phyloP scores from a whole-genome alignment of 495 filamentous ascomycete species.

The Annulohypoxylon nitens region DNA sequence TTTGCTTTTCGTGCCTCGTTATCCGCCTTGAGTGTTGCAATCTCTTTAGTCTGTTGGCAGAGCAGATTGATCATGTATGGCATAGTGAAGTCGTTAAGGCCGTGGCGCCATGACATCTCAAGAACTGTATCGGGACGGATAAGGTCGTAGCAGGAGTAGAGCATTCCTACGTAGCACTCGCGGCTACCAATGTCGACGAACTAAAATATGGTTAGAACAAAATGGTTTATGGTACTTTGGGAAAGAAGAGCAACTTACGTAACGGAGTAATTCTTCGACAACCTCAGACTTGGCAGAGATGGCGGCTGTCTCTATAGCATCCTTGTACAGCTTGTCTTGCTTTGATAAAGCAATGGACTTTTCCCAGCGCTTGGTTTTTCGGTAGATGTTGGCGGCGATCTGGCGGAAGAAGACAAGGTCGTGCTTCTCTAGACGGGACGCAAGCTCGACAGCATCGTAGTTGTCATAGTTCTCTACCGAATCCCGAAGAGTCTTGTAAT shows the following conservation, averaged over 20 bases:
- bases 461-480: conserved; percentile 99
- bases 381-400: conserved; percentile 97
- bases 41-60: conserved; percentile 86
- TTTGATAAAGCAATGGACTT: conserved; percentile 99
- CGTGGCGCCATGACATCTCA: conserved; percentile 97
- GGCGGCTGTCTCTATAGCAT: conserved; percentile 99
- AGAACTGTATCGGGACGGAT: conserved; percentile 92
- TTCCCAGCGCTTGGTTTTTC: conserved; percentile 99
- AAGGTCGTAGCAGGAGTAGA: conserved; percentile 98
- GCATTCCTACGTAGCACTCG: conserved; percentile 99
- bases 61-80: conserved; percentile 99
- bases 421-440: conserved; percentile 92
- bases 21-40: conserved; percentile 89
- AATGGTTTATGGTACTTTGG: conserved; percentile 29
- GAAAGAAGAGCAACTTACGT: conserved; percentile 74
- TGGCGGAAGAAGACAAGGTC: conserved; percentile 99
- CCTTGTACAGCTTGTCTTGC: conserved; percentile 99
- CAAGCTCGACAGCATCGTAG: conserved; percentile 96
- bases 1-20: conserved; percentile 96
- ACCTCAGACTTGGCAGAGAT: conserved; percentile 91
- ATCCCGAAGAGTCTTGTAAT: conserved; percentile 98
- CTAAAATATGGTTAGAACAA: conserved; percentile 63
- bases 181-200: conserved; percentile 99
- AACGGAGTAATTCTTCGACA: conserved; percentile 94
- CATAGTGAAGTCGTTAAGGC: conserved; percentile 97